phyloP scores from a whole-genome alignment of 1,284 basidiomycete genomes.

The Grifola frondosa region DNA sequence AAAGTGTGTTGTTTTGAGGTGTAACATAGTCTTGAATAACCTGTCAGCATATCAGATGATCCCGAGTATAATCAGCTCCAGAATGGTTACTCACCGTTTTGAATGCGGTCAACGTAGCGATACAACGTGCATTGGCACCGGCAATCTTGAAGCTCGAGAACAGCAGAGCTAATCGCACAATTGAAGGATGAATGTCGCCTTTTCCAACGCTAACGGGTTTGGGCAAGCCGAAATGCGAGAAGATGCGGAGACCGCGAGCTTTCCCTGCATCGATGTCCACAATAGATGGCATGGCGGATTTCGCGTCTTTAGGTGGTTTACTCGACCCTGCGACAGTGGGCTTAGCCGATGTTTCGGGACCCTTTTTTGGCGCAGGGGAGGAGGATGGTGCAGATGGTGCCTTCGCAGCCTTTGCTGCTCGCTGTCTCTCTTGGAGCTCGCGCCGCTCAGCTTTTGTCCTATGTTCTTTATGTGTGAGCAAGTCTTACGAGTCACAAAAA shows the following conservation, averaged over 20 bases:
- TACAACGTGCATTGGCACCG: slow-evolving; percentile 86
- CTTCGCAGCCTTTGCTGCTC: slow-evolving; percentile 65
- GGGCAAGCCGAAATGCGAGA: slow-evolving; percentile 78
- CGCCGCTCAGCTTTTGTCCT: slow-evolving; percentile 76
- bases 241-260: slow-evolving; percentile 67
- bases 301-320: slow-evolving; percentile 22
- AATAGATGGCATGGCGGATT: slow-evolving; percentile 15
- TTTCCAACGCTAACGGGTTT: slow-evolving; percentile 62
- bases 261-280: slow-evolving; percentile 13
- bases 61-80: slow-evolving; percentile 13
- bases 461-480: no score
- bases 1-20: slow-evolving; percentile 79
- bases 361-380: slow-evolving; percentile 16
- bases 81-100: slow-evolving; percentile 60
- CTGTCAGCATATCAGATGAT: slow-evolving; percentile 38
- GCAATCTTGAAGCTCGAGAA: slow-evolving; percentile 86
- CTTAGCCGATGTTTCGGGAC: slow-evolving; percentile 20
- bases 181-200: slow-evolving; percentile 81
- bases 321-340: slow-evolving; percentile 12
- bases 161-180: slow-evolving; percentile 75
- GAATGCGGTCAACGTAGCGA: slow-evolving; percentile 83
- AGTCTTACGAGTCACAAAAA: no score
- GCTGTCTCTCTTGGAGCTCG: slow-evolving; percentile 76
- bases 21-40: slow-evolving; percentile 87
- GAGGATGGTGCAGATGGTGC: slow-evolving; percentile 12